Conservation (phyloP, 768 basidiomycete species). For the Suillus bovinus region DNA sequence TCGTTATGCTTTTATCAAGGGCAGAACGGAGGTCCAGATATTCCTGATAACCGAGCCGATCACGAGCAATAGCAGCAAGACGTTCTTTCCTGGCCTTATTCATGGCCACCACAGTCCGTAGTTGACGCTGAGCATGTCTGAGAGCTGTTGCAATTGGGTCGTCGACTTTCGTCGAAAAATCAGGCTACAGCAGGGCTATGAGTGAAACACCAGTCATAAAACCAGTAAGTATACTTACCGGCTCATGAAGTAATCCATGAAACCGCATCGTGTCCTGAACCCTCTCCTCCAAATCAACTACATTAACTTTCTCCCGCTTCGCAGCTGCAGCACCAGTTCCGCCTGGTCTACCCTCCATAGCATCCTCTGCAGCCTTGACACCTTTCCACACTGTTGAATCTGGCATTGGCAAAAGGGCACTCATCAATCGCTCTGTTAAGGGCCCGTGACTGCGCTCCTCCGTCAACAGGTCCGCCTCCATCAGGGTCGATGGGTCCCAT, state of each 20-base stretch:
- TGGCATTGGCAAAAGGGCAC: constrained; percentile 71
- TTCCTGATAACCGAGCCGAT: constrained; percentile 89
- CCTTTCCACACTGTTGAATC: constrained; percentile 68
- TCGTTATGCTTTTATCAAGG: constrained; percentile 82
- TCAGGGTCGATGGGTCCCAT: constrained; percentile 83
- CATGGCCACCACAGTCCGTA: constrained; percentile 71
- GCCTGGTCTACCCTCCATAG: constrained; percentile 81
- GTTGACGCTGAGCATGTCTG: constrained; percentile 81
- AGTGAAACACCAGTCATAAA: constrained; percentile 15
- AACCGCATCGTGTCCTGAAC: constrained; percentile 76
- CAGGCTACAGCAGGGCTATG: constrained; percentile 47
- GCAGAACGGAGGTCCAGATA: constrained; percentile 83
- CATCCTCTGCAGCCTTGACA: constrained; percentile 81
- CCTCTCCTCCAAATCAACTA: constrained; percentile 75
- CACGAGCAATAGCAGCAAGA: constrained; percentile 73
- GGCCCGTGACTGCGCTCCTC: constrained; percentile 87
- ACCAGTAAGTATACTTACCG: constrained; percentile 49
- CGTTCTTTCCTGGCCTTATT: constrained; percentile 85
- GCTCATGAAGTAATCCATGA: constrained; percentile 66
- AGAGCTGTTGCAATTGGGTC: constrained; percentile 93
- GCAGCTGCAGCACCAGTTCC: constrained; percentile 79
- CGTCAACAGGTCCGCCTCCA: constrained; percentile 63
- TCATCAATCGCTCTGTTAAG: constrained; percentile 81
- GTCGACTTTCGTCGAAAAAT: constrained; percentile 79
- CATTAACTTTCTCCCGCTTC: constrained; percentile 72